Evolutionary conservation across 1,284 basidiomycete genomes (phyloP).

Genomic region (Rugosomyces carneus): DNA sequence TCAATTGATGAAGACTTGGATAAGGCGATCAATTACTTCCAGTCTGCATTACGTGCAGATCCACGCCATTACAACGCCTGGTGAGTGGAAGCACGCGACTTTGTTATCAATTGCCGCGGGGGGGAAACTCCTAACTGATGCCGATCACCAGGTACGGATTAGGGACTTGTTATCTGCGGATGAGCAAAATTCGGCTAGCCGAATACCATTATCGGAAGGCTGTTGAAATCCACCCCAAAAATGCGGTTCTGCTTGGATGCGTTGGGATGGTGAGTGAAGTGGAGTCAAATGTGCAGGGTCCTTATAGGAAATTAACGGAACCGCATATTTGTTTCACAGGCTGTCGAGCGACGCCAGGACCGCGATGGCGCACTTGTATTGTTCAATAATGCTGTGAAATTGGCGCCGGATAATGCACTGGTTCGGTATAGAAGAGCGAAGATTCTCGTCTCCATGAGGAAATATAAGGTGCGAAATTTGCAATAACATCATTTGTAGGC

Average conservation of each 20-base stretch:
- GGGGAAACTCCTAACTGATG: background rate
- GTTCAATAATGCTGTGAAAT: constrained; percentile 72
- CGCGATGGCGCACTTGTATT: constrained; percentile 65
- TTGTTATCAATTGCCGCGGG: constrained; percentile 11
- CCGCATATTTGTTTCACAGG: constrained; percentile 41
- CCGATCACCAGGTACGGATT: constrained; percentile 79
- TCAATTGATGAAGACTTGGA: constrained; percentile 90
- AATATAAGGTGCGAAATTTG: constrained; percentile 61
- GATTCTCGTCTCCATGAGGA: constrained; percentile 76
- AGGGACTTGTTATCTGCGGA: constrained; percentile 87
- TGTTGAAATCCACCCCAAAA: constrained; percentile 83
- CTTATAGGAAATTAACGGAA: constrained; percentile 20
- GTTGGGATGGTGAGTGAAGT: constrained; percentile 76
- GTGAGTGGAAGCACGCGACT: constrained; percentile 49
- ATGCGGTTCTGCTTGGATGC: constrained; percentile 85
- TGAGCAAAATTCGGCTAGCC: constrained; percentile 84
- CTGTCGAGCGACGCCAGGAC: constrained; percentile 76
- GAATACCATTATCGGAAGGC: constrained; percentile 94
- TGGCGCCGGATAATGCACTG: constrained; percentile 80
- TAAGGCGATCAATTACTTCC: constrained; percentile 84
- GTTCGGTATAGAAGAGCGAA: constrained; percentile 88
- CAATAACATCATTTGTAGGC: constrained; percentile 1
- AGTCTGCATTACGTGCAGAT: constrained; percentile 83
- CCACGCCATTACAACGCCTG: constrained; percentile 93
- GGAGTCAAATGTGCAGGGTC: constrained; percentile 19